These are phyloP conservation scores for Endothia cerciana DNA, from an alignment of 2,329 filamentous ascomycete species.

Conservation along the genomic window DNA sequence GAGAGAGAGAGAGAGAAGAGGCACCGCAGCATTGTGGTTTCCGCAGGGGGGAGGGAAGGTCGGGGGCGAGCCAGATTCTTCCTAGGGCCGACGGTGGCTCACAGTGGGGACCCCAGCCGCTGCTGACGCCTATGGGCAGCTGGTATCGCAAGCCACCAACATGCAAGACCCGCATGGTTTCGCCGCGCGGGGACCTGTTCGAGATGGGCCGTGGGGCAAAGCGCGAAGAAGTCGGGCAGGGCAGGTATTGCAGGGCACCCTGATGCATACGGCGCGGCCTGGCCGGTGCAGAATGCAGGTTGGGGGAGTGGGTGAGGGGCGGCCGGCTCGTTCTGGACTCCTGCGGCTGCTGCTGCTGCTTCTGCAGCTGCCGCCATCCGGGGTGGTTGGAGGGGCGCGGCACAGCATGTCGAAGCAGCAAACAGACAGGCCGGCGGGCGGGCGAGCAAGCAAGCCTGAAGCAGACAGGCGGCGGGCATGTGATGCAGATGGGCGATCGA, in stretches of 20 bases:
- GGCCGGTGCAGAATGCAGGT: background rate
- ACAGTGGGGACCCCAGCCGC: background rate
- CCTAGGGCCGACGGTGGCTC: constrained; percentile 7
- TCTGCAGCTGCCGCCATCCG: background rate
- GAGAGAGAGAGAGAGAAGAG: background rate
- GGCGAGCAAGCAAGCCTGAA: background rate
- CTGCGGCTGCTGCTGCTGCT: constrained; percentile 7
- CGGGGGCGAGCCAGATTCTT: no score
- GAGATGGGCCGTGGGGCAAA: background rate
- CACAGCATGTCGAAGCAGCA: background rate
- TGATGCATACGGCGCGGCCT: constrained; percentile 4
- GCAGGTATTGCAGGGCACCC: background rate
- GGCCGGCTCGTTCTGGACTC: constrained; percentile 5
- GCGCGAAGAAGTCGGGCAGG: no score
- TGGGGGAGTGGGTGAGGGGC: background rate
- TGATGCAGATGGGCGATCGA: background rate
- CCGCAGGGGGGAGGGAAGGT: no score
- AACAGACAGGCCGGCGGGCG: background rate
- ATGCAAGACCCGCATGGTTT: constrained; percentile 15
- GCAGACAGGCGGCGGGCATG: no score
- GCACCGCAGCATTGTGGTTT: background rate
- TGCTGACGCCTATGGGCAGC: background rate
- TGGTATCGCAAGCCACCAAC: background rate
- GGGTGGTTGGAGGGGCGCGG: background rate
- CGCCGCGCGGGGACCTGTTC: constrained; percentile 1